phyloP scores from a whole-genome alignment of 2,329 filamentous ascomycete species.

The Diaporthe destruens region DNA sequence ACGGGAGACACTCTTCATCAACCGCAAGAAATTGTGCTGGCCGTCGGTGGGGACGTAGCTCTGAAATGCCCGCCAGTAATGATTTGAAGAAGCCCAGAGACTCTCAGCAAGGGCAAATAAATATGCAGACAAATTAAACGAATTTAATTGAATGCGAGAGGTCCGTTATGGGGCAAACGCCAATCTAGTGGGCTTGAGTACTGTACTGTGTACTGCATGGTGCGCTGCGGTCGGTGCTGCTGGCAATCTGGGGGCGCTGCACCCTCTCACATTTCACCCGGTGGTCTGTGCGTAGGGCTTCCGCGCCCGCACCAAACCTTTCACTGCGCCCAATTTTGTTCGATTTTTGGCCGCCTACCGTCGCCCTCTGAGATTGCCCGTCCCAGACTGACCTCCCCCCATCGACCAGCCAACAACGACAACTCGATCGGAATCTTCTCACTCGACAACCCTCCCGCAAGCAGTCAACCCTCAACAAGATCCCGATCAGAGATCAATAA shows the following conservation, averaged over 20 bases:
- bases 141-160: not conserved
- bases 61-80: not conserved
- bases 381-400: slow-evolving; percentile 30
- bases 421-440: slow-evolving; percentile 43
- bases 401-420: slow-evolving; percentile 38
- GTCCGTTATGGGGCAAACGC: not conserved
- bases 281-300: slow-evolving; percentile 21
- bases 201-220: not conserved
- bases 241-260: not conserved
- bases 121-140: not conserved
- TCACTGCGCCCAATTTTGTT: slow-evolving; percentile 2
- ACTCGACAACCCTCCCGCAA: slow-evolving; percentile 41
- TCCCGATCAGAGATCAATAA: slow-evolving; percentile 47
- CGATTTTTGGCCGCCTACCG: not conserved
- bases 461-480: slow-evolving; percentile 48
- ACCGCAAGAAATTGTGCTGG: not conserved
- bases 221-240: not conserved
- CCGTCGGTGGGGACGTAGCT: not conserved
- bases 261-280: not conserved
- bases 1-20: not conserved
- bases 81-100: not conserved
- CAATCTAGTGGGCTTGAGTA: not conserved
- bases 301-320: slow-evolving; percentile 18
- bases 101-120: not conserved
- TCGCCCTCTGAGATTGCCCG: not conserved